Evolutionary conservation across 2,329 filamentous ascomycete species (phyloP).

Genomic region (Pseudonectria buxi): DNA sequence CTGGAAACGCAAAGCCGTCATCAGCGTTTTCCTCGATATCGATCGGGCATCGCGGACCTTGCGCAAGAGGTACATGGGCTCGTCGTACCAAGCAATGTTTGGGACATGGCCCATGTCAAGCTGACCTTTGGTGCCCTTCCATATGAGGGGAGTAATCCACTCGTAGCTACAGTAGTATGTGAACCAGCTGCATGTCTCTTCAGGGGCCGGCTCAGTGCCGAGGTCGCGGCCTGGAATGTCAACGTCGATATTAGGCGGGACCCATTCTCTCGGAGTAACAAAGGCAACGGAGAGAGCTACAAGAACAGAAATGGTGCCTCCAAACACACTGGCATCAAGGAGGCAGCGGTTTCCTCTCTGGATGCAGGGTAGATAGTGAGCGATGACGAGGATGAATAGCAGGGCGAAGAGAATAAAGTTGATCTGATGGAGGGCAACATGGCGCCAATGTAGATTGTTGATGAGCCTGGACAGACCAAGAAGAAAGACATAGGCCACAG

Average conservation of each 20-base stretch:
- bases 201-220: conserved; percentile 37
- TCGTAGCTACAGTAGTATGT: conserved; percentile 45
- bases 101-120: conserved; percentile 43
- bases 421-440: conserved; percentile 40
- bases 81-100: conserved; percentile 48
- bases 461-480: conserved; percentile 38
- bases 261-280: conserved; percentile 44
- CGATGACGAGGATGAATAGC: conserved; percentile 29
- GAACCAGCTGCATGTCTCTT: conserved; percentile 49
- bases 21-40: conserved; percentile 36
- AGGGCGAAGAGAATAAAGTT: conserved; percentile 37
- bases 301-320: conserved; percentile 30
- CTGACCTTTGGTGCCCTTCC: conserved; percentile 38
- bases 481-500: conserved; percentile 34
- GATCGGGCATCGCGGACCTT: conserved; percentile 37
- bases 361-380: conserved; percentile 38
- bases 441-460: conserved; percentile 37
- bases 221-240: conserved; percentile 31
- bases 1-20: conserved; percentile 39
- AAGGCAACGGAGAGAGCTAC: conserved; percentile 34
- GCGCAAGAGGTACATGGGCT: conserved; percentile 41
- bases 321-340: conserved; percentile 25
- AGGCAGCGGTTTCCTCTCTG: conserved; percentile 28
- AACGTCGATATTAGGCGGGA: conserved; percentile 35
- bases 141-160: conserved; percentile 43